Evolutionary conservation across 306 rosid genomes (phyloP), one percentile per base, ranked within the genome.

Genomic region (Cucumis hystrix): DNA sequence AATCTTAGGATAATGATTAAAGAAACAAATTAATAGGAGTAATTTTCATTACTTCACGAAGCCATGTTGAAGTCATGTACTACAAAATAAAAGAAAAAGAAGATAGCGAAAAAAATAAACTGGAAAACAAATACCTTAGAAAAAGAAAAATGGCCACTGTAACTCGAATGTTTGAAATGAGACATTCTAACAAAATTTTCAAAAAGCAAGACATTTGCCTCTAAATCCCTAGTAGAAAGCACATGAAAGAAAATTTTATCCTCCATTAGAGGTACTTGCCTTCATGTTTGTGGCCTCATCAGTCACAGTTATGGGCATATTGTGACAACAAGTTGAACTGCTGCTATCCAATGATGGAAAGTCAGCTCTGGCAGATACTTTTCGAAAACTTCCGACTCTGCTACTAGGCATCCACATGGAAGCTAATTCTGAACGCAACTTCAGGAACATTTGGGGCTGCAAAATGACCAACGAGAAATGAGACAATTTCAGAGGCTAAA

Each of bases 351-450:
- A 78, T 71, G 89, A 79, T 54, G 63, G 81, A 81, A 83, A 77
- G 82, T 77, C 81, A 78, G 86, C 78, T 83, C 82, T 87, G 59
- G 82, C 74, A 75, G 86, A 91, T 47, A 87, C 66, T 78, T 88
- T 86, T 81, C 84, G 87, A 6, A 74, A 52, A 63, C 82, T 88
- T 89, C 90, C 92, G 39, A 79, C 79, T 87, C 83, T 90, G 78
- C 79, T 80, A 60, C 85, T 85, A 67, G 89, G 87, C 87, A 83
- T 92, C 96, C 95, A 94, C 97, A 94, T 85, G 79, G 91, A 87
- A 69, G 98, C 97, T 41, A 94, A 90, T 86, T 94, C 95, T 58
- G 97, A 89, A 80, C 91, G 88, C 91, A 92, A 85, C 86, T 88
- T 90, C 82, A 74, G 88, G 83, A 92, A 94, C 76, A 85, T 72